Evolutionary conservation across 345 rosid species (phyloP).

Genomic region (Euphorbia lathyris): DNA sequence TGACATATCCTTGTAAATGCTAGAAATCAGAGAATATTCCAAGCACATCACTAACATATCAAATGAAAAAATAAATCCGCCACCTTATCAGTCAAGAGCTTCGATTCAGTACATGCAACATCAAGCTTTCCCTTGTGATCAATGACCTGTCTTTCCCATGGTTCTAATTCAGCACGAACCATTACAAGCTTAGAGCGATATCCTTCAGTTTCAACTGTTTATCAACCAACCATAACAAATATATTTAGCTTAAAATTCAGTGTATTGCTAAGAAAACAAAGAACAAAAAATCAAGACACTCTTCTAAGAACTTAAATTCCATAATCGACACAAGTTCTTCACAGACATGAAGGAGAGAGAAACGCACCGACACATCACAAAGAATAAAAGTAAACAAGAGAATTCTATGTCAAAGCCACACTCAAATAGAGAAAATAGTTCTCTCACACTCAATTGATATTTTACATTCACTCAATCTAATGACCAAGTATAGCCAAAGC

Average conservation of each 20-base stretch:
- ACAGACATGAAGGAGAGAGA: background rate
- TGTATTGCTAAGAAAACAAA: background rate
- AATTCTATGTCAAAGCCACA: background rate
- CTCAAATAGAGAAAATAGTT: background rate
- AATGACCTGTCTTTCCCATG: conserved; percentile 87
- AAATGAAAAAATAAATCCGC: background rate
- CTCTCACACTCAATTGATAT: background rate
- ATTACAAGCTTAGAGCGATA: conserved; percentile 71
- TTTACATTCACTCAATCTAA: background rate
- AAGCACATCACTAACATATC: background rate
- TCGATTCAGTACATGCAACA: conserved; percentile 76
- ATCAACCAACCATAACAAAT: conserved; percentile 5
- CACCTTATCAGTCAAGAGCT: conserved; percentile 83
- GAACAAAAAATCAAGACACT: too few relatives aligned
- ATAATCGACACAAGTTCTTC: background rate
- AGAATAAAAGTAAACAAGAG: background rate
- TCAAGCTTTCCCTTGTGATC: conserved; percentile 88
- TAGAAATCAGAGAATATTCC: background rate
- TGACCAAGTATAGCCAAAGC: background rate
- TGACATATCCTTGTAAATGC: background rate
- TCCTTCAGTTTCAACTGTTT: conserved; percentile 80
- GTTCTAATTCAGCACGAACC: conserved; percentile 84
- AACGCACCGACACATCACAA: too few relatives aligned
- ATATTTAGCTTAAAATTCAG: conserved; percentile 8
- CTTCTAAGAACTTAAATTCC: background rate